phyloP scores from a whole-genome alignment of 345 rosid genomes.

The Boechera stricta region DNA sequence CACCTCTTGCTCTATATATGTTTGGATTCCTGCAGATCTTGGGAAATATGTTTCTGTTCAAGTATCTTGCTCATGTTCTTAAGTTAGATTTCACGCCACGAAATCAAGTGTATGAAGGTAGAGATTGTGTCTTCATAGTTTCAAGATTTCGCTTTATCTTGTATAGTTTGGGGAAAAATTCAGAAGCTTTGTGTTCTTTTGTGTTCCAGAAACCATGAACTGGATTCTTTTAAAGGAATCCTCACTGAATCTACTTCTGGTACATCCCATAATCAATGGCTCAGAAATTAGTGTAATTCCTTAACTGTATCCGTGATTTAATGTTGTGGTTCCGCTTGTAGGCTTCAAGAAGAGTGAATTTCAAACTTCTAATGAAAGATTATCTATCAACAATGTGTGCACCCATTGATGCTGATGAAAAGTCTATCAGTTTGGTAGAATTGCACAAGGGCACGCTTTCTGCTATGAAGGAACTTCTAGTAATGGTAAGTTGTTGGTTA shows the following conservation, averaged over 20 bases:
- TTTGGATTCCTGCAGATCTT: slow-evolving; percentile 53
- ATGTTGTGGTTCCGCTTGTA: slow-evolving; percentile 39
- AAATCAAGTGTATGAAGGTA: slow-evolving; percentile 59
- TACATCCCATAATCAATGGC: slow-evolving; percentile 35
- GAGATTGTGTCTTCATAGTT: slow-evolving; percentile 10
- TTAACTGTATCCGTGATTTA: not conserved
- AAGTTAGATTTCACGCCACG: slow-evolving; percentile 68
- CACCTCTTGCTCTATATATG: not conserved
- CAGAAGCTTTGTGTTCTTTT: slow-evolving; percentile 26
- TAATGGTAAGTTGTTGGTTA: slow-evolving; percentile 49
- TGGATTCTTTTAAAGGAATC: slow-evolving; percentile 76
- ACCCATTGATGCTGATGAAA: slow-evolving; percentile 46
- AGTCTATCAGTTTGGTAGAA: slow-evolving; percentile 58
- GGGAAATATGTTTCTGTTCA: slow-evolving; percentile 69
- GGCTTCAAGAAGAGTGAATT: slow-evolving; percentile 79
- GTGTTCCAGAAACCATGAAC: slow-evolving; percentile 67
- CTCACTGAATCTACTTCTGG: slow-evolving; percentile 75
- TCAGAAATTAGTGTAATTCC: slow-evolving; percentile 4
- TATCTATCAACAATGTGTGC: slow-evolving; percentile 62
- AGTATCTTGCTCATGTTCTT: slow-evolving; percentile 74
- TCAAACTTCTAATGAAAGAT: slow-evolving; percentile 69
- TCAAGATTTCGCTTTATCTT: slow-evolving; percentile 6
- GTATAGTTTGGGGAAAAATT: not conserved
- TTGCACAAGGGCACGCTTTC: slow-evolving; percentile 50
- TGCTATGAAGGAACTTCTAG: slow-evolving; percentile 69